Percentiles rank a stretch among this genome's conserved stretches.
These are phyloP conservation scores for Exserohilum turcica DNA, from an alignment of 2,329 filamentous ascomycete genomes.

Conservation along the genomic window DNA sequence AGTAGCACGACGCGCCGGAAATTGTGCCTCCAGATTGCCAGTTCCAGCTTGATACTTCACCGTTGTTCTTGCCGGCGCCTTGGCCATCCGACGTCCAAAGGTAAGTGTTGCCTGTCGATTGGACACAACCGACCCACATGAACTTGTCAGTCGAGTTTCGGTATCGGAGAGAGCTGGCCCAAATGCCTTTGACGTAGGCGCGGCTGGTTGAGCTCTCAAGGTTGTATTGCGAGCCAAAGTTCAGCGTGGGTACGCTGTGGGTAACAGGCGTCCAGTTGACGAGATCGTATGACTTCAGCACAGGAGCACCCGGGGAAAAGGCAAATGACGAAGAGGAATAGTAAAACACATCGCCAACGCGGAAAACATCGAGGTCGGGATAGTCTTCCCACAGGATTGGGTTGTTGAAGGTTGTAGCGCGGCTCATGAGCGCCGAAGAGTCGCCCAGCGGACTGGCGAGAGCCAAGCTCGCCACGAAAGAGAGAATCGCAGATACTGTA, in stretches of 20 bases:
- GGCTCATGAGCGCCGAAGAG: conserved; percentile 1
- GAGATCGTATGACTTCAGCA: conserved; percentile 62
- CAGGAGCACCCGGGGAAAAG: conserved; percentile 62
- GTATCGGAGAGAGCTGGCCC: conserved; percentile 61
- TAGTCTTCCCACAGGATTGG: conserved; percentile 63
- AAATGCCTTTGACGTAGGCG: conserved; percentile 61
- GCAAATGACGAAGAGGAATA: conserved; percentile 63
- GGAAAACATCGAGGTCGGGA: conserved; percentile 61
- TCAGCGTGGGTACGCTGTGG: conserved; percentile 47
- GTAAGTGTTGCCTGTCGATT: conserved; percentile 56
- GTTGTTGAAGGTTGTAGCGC: conserved; percentile 51
- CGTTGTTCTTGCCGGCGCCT: conserved; percentile 44
- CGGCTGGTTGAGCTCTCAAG: conserved; percentile 48
- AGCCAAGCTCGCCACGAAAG: conserved; percentile 1
- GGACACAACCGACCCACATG: conserved; percentile 65
- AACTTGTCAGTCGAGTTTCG: conserved; percentile 56
- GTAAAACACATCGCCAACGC: conserved; percentile 58
- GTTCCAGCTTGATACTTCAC: conserved; percentile 39
- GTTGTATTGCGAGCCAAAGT: conserved; percentile 54
- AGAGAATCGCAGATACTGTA: neutral
- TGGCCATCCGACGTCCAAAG: conserved; percentile 57
- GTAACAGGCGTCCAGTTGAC: conserved; percentile 55
- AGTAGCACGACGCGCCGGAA: conserved; percentile 57
- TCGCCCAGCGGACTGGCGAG: conserved; percentile 3
- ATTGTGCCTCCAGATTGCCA: conserved; percentile 51